Conservation (phyloP, 306 rosid species). For the Hylodesmum podocarpum region DNA sequence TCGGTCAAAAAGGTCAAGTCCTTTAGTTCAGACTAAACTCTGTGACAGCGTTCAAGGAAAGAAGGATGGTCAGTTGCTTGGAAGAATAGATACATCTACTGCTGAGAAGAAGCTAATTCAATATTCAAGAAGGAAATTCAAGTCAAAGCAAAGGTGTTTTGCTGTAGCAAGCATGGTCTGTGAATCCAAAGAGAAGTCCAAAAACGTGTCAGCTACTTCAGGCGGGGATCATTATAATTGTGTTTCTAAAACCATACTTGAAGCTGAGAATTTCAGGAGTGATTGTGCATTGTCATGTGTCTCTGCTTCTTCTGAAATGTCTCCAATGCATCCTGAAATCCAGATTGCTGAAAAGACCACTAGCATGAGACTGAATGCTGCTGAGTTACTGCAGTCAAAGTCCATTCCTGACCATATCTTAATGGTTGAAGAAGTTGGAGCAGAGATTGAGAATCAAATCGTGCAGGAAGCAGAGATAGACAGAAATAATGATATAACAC, state of each 20-base stretch:
- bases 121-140: slow-evolving; percentile 77
- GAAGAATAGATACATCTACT: slow-evolving; percentile 30
- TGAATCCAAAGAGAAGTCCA: slow-evolving; percentile 32
- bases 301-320: slow-evolving; percentile 36
- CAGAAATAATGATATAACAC: slow-evolving; percentile 29
- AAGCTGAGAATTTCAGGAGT: slow-evolving; percentile 41
- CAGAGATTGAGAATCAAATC: slow-evolving; percentile 33
- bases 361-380: slow-evolving; percentile 18
- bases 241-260: slow-evolving; percentile 28
- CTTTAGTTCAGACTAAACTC: slow-evolving; percentile 38
- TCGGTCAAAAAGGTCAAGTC: slow-evolving; percentile 68
- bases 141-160: slow-evolving; percentile 48
- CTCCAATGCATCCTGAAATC: slow-evolving; percentile 44
- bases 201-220: slow-evolving; percentile 28
- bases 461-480: slow-evolving; percentile 33
- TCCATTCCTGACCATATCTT: slow-evolving; percentile 9
- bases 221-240: slow-evolving; percentile 37
- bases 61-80: slow-evolving; percentile 44
- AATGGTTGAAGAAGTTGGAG: slow-evolving; percentile 34
- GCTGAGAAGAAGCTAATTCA: slow-evolving; percentile 58
- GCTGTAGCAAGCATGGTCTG: slow-evolving; percentile 33
- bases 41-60: slow-evolving; percentile 40
- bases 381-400: slow-evolving; percentile 34
- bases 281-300: slow-evolving; percentile 31
- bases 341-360: slow-evolving; percentile 35